Percentiles rank a stretch among this genome's conserved stretches.
Evolutionary conservation across 192 early-diverging fungal species (phyloP).

Genomic region (Mortierella hygrophila): DNA sequence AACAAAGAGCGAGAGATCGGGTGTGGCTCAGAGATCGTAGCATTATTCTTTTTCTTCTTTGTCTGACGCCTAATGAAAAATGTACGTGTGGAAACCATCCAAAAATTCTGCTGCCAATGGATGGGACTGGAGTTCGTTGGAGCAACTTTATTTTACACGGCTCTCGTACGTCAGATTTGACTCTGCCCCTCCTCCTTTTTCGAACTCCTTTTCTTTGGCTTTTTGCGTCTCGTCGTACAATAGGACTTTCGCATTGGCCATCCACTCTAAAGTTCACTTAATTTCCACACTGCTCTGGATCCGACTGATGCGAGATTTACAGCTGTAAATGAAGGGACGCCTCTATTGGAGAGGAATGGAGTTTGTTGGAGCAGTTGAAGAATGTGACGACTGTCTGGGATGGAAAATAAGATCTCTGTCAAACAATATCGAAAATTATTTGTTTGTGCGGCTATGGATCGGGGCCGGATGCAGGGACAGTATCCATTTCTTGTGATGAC

Average conservation of each 20-base stretch:
- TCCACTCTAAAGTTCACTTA: background rate
- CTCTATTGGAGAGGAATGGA: background rate
- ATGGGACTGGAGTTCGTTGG: background rate
- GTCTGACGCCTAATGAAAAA: background rate
- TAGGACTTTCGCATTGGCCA: background rate
- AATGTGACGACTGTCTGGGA: background rate
- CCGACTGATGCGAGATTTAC: too few relatives aligned
- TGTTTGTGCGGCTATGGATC: too few relatives aligned
- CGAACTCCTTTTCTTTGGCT: background rate
- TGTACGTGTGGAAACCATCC: too few relatives aligned
- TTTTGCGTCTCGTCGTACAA: background rate
- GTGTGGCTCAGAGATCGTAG: background rate
- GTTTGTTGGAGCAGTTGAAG: background rate
- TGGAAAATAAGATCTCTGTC: too few relatives aligned
- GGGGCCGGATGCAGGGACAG: too few relatives aligned
- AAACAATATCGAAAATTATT: too few relatives aligned
- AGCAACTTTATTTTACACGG: background rate
- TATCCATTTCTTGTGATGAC: too few relatives aligned
- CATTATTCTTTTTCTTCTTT: background rate
- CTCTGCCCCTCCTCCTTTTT: background rate
- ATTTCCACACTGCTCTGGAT: too few relatives aligned
- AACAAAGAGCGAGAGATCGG: background rate
- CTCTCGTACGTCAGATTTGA: background rate
- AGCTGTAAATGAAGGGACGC: background rate
- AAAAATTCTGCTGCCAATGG: background rate